Percentiles rank a stretch among this genome's conserved stretches.
Conservation (phyloP, 257 asterid genomes). For the Oldenlandia corymbosa region DNA sequence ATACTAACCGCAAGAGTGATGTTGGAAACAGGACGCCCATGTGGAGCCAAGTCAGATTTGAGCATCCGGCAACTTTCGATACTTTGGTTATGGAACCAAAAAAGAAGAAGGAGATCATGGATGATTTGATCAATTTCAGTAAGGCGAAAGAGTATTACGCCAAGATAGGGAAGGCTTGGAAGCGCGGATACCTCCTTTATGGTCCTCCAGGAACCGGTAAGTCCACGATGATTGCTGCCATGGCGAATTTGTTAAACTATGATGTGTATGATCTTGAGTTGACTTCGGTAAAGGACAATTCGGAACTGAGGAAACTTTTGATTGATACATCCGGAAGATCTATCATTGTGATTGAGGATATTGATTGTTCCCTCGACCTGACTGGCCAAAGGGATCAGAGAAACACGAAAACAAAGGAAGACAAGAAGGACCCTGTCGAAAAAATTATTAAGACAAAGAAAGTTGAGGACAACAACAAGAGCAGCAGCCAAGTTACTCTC, state of each 20-base stretch:
- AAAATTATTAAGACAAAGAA: slow-evolving; percentile 8
- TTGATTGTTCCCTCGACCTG: slow-evolving; percentile 22
- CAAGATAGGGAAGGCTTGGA: slow-evolving; percentile 65
- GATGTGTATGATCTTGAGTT: slow-evolving; percentile 25
- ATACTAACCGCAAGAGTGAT: slow-evolving; percentile 37
- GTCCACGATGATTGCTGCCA: slow-evolving; percentile 18
- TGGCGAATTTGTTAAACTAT: slow-evolving; percentile 15
- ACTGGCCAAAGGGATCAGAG: slow-evolving; percentile 22
- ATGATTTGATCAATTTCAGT: slow-evolving; percentile 37
- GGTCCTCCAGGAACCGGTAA: slow-evolving; percentile 27
- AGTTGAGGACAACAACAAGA: slow-evolving; percentile 8
- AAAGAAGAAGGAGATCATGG: slow-evolving; percentile 36
- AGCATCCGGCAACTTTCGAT: slow-evolving; percentile 46
- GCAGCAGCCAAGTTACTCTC: slow-evolving; percentile 22
- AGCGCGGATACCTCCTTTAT: slow-evolving; percentile 30
- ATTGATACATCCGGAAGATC: slow-evolving; percentile 20
- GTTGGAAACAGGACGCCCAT: slow-evolving; percentile 21
- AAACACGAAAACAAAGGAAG: slow-evolving; percentile 11
- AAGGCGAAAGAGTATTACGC: slow-evolving; percentile 44
- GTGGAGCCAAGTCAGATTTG: slow-evolving; percentile 53
- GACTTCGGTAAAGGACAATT: slow-evolving; percentile 17
- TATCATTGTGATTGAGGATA: slow-evolving; percentile 20
- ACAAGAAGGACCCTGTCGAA: not conserved
- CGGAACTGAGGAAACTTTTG: slow-evolving; percentile 14
- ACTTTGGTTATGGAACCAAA: slow-evolving; percentile 52